Conservation (phyloP, 2,329 filamentous ascomycete species). For the Ophiognomonia clavigignenti-juglandacearum region DNA sequence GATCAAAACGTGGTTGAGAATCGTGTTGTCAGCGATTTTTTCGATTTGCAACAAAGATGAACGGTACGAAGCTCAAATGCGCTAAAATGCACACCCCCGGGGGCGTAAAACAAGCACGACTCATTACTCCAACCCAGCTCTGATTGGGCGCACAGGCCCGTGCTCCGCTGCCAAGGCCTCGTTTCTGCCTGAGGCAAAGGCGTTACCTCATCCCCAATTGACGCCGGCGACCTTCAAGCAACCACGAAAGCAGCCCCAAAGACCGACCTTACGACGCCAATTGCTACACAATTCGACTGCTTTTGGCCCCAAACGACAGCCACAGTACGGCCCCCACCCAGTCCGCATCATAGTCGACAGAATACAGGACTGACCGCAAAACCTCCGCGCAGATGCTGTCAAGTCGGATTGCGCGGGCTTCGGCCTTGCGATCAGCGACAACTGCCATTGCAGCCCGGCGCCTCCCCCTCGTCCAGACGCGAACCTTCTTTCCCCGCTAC, state of each 20-base stretch:
- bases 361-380: not conserved
- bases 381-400: slow-evolving; percentile 50
- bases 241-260: slow-evolving; percentile 7
- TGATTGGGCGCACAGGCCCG: not conserved
- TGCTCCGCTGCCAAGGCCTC: not conserved
- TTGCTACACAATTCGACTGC: slow-evolving; percentile 24
- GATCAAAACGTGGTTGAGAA: slow-evolving; percentile 35
- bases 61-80: slow-evolving; percentile 29
- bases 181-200: slow-evolving; percentile 12
- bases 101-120: not conserved
- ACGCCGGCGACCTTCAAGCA: slow-evolving; percentile 3
- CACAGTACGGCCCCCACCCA: slow-evolving; percentile 26
- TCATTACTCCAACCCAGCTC: not conserved
- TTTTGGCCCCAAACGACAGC: slow-evolving; percentile 29
- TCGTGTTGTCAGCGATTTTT: slow-evolving; percentile 45
- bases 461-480: slow-evolving; percentile 50
- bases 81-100: slow-evolving; percentile 18
- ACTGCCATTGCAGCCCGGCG: slow-evolving; percentile 41
- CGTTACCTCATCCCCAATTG: slow-evolving; percentile 3
- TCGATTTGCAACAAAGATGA: slow-evolving; percentile 12
- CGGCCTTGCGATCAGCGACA: slow-evolving; percentile 38
- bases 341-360: not conserved
- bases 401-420: slow-evolving; percentile 51
- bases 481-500: slow-evolving; percentile 50
- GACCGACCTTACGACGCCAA: slow-evolving; percentile 16